Evolutionary conservation across 2,329 filamentous ascomycete genomes (phyloP), one percentile per base, ranked within the genome.

Genomic region (Aspergillus sp.): DNA sequence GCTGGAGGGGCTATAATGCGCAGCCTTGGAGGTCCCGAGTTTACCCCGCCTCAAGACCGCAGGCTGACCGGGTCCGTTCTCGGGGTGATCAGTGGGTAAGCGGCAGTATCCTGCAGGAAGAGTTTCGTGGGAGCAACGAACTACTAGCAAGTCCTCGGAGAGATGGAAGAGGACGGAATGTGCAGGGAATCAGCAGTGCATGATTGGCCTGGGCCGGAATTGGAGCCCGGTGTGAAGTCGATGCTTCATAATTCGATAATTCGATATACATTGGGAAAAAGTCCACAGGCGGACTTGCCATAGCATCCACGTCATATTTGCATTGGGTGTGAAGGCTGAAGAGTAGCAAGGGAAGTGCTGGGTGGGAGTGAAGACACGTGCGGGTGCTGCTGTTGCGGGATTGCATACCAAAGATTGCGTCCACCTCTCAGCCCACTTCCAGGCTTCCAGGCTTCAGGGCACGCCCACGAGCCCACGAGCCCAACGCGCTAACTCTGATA

Each of bases 401-500:
- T 20, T 20, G 62, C 58, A 46, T 56, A 57, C 60, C 59, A 58
- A 42, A 56, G 42, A 51, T n/a, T 22, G 45, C 42, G 4, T 11
- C 13, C 4, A 11, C 8, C 33, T 34, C n/a, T n/a, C 34, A 37
- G 33, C 33, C 34, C 34, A 37, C 34, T n/a, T 37, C 33, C 33
- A 13, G 11, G 8, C 33, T 15, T 27, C 20, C 20, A 20, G 20
- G 20, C 20, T 11, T 9, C 34, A 37, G 34, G 34, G 34, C 27
- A 30, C 27, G 9, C 42, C 51, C 24, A 57, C 24, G 61, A 52
- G 20, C 24, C 58, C 61, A 63, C 61, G 61, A 50, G 61, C 59
- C 51, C 51, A 30, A 56, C 53, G 58, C 11, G 51, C 51, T 20
- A 30, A 30, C 46, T 54, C 53, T 62, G 60, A 62, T 62, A 62